Base-by-base conservation (phyloP, 2,329 filamentous ascomycete species). In the Xylaria arbuscula region DNA sequence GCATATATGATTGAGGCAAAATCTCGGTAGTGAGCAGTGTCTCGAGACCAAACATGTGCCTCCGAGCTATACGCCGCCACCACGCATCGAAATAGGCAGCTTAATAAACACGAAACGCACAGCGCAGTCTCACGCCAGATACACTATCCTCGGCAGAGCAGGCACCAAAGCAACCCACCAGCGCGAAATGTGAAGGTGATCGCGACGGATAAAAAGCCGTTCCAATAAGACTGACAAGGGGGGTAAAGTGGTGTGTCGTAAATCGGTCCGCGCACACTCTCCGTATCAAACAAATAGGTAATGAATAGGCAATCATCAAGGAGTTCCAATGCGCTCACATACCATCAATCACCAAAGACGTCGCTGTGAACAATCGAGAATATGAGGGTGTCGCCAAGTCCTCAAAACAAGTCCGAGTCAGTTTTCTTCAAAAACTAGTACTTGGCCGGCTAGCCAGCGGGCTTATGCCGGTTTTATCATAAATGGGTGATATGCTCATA, bases 401-500 rank as follows among this genome's bases (percentile, higher is more conserved):
- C 10, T 55, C 51, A 38, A 36, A 53, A 34, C 17, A 34, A 28
- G 8, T 38, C 19, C 32, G 7, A 17, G n/a, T 47, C 22, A 9
- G 53, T 28, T 24, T 13, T 50, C 42, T 32, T 15, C 7, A n/a
- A 5, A 45, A 15, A 45, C 40, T 28, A 28, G 28, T n/a, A 10
- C 19, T 28, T 48, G n/a, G 19, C 51, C n/a, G n/a, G 32, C 19
- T 50, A 32, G 22, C 40, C 19, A 15, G 32, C 53, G 11, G 34
- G 53, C 34, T 42, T 32, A 34, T 17, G 45, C 36, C 36, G 40
- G 47, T 11, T 36, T 45, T 40, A 8, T 9, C 17, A 45, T 45
- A n/a, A 36, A 55, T n/a, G 45, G 9, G 10, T 11, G n/a, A 24
- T 32, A 7, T n/a, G n/a, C 62, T 65, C 62, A 59, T 38, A 54